These are phyloP conservation scores for Talinum fruticosum DNA, from an alignment of 148 eudicot species.

Conservation along the genomic window DNA sequence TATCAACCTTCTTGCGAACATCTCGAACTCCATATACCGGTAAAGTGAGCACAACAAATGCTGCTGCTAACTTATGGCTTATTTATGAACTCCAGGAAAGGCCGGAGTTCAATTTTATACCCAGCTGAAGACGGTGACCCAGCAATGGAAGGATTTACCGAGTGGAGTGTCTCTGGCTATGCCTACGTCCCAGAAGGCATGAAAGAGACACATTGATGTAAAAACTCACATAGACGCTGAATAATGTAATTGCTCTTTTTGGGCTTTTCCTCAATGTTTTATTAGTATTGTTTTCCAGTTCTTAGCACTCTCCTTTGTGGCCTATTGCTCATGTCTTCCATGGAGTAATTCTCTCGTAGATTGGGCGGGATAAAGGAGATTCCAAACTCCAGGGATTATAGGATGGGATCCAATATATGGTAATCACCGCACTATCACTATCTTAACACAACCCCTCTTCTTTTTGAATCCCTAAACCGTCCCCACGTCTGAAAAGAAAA, in stretches of 20 bases:
- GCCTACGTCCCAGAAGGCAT: slow-evolving; percentile 88
- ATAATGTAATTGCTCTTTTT: not conserved
- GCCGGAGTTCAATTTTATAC: slow-evolving; percentile 95
- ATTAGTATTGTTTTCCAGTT: too few relatives aligned
- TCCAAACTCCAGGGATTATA: too few relatives aligned
- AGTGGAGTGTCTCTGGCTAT: slow-evolving; percentile 83
- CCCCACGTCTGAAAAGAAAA: too few relatives aligned
- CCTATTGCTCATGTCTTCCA: too few relatives aligned
- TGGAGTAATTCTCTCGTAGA: too few relatives aligned
- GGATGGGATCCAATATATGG: too few relatives aligned
- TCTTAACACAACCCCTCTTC: too few relatives aligned
- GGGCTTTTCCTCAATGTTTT: not conserved
- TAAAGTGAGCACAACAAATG: not conserved
- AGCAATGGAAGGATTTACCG: slow-evolving; percentile 94
- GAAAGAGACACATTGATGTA: not conserved
- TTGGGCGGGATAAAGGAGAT: too few relatives aligned
- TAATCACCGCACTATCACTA: too few relatives aligned
- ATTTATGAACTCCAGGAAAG: slow-evolving; percentile 52
- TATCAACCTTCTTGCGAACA: not conserved
- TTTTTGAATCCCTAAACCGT: too few relatives aligned
- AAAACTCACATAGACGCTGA: not conserved
- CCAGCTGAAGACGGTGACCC: slow-evolving; percentile 87
- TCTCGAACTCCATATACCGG: not conserved
- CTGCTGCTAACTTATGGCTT: not conserved
- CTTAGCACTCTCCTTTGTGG: too few relatives aligned